A percentile compares a stretch with the other conserved stretches of the same genome.
phyloP scores from a whole-genome alignment of 2,329 filamentous ascomycete genomes.

The Botryosphaeria dothidea region DNA sequence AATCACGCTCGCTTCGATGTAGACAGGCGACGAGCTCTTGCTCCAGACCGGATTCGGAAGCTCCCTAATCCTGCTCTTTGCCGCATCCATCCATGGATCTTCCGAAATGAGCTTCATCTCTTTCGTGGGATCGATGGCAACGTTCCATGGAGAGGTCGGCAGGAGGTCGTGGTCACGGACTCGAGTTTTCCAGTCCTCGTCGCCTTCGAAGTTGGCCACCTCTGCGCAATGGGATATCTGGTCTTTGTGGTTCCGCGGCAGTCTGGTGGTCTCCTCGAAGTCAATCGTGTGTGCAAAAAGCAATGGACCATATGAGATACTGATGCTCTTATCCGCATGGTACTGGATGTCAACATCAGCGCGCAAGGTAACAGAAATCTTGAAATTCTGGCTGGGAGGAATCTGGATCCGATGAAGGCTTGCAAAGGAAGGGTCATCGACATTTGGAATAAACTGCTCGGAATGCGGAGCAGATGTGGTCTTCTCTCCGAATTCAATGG shows the following conservation, averaged over 20 bases:
- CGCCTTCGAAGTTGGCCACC: background rate
- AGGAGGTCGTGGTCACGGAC: background rate
- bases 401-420: background rate
- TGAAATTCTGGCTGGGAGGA: background rate
- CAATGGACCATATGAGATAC: background rate
- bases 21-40: background rate
- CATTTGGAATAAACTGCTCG: background rate
- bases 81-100: background rate
- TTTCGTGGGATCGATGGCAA: background rate
- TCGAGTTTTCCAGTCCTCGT: background rate
- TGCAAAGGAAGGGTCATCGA: background rate
- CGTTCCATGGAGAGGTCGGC: background rate
- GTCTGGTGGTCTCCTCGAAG: background rate
- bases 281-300: background rate
- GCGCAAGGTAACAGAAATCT: background rate
- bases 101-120: background rate
- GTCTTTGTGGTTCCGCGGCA: slow-evolving; percentile 6
- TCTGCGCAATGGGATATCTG: background rate
- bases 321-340: background rate
- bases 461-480: no score
- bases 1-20: background rate
- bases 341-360: background rate
- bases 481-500: background rate
- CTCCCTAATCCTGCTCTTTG: background rate
- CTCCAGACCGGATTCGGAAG: background rate